Evolutionary conservation across 306 rosid species (phyloP).

Genomic region (Rubus parviflorus): DNA sequence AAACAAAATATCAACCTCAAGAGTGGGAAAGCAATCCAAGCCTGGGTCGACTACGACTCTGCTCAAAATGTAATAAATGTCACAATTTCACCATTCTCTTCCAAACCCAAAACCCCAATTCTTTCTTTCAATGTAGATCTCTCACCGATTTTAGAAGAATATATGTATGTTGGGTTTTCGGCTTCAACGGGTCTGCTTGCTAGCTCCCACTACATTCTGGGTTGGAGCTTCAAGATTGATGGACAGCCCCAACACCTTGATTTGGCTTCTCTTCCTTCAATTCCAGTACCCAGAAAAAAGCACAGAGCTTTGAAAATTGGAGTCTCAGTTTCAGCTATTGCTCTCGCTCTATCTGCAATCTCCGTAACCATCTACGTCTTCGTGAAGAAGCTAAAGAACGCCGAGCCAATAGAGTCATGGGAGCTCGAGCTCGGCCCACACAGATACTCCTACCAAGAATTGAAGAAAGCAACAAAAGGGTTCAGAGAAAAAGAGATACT

Average conservation of each 20-base stretch:
- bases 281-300: constrained; percentile 61
- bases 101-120: constrained; percentile 58
- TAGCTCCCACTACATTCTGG: constrained; percentile 78
- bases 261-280: constrained; percentile 57
- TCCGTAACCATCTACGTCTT: constrained; percentile 36
- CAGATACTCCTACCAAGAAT: constrained; percentile 71
- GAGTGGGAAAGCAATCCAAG: constrained; percentile 54
- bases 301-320: constrained; percentile 38
- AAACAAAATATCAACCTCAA: constrained; percentile 47
- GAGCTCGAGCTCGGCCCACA: constrained; percentile 89
- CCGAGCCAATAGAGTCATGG: constrained; percentile 74
- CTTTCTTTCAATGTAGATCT: constrained; percentile 56
- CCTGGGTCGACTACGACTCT: constrained; percentile 81
- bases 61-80: constrained; percentile 35
- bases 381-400: constrained; percentile 54
- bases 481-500: constrained; percentile 67
- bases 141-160: constrained; percentile 46
- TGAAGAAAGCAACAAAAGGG: constrained; percentile 67
- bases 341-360: constrained; percentile 32
- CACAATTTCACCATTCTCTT: constrained; percentile 53
- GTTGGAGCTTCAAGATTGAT: constrained; percentile 83
- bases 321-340: constrained; percentile 32
- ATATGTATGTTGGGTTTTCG: constrained; percentile 83
- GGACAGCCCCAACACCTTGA: constrained; percentile 57
- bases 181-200: constrained; percentile 89